phyloP scores from a whole-genome alignment of 2,329 filamentous ascomycete species.

The Triangularia setosa region DNA sequence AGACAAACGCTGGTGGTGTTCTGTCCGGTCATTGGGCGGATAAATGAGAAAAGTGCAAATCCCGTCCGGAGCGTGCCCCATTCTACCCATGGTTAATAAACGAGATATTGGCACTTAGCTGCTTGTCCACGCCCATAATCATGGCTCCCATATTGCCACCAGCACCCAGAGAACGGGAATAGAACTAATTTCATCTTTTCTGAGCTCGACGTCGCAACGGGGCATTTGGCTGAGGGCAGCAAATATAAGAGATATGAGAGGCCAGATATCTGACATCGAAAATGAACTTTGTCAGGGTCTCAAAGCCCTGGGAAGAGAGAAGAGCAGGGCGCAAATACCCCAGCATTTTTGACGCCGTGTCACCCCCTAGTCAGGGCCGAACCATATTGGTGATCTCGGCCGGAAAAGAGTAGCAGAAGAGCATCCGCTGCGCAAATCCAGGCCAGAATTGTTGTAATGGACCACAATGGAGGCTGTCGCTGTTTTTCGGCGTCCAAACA shows the following conservation, averaged over 20 bases:
- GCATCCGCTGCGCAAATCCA: neutral
- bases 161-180: neutral
- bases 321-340: neutral
- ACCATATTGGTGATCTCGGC: neutral
- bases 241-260: neutral
- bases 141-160: conserved; percentile 9
- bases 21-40: conserved; percentile 19
- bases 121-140: neutral
- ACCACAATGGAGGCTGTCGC: neutral
- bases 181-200: neutral
- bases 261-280: neutral
- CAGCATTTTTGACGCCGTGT: neutral
- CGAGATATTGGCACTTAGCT: conserved; percentile 13
- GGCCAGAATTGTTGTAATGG: neutral
- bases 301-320: neutral
- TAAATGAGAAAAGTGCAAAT: conserved; percentile 19
- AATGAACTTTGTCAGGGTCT: neutral
- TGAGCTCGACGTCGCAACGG: neutral
- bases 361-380: neutral
- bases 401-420: neutral
- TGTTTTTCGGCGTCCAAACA: neutral
- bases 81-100: conserved; percentile 19
- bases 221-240: neutral
- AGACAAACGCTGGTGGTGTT: neutral
- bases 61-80: conserved; percentile 11